Evolutionary conservation across 768 basidiomycete species (phyloP).

Genomic region (Coprinopsis cinerea): DNA sequence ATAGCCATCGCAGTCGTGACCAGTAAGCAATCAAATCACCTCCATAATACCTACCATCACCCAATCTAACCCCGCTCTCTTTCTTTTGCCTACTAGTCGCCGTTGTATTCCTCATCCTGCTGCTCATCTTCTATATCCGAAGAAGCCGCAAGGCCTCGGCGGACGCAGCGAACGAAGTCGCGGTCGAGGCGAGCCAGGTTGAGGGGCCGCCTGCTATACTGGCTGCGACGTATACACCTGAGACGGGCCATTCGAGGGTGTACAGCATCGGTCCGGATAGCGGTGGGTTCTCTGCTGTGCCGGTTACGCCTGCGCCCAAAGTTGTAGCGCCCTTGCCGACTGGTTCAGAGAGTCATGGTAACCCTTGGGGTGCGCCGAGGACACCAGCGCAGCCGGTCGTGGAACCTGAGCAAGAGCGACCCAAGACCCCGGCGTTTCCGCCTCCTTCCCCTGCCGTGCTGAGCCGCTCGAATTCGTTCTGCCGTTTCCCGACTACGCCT

Average conservation of each 20-base stretch:
- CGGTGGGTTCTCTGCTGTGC: constrained; percentile 1
- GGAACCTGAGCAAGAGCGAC: not conserved
- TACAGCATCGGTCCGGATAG: constrained; percentile 10
- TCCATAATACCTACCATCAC: not conserved
- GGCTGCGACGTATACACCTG: constrained; percentile 8
- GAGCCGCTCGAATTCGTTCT: constrained; percentile 1
- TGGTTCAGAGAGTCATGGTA: not conserved
- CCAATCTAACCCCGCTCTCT: not conserved
- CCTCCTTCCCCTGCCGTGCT: not conserved
- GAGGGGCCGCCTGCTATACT: constrained; percentile 6
- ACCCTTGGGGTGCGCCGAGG: not conserved
- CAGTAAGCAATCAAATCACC: not conserved
- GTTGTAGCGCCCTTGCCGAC: not conserved
- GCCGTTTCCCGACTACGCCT: not conserved
- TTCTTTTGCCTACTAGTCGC: not conserved
- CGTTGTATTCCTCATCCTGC: constrained; percentile 1
- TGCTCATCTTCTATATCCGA: constrained; percentile 1
- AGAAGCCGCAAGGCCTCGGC: constrained; percentile 1
- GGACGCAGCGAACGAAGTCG: constrained; percentile 1
- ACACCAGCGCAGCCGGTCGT: not conserved
- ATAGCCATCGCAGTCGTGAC: constrained; percentile 6
- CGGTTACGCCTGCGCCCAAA: not conserved
- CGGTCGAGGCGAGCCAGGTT: constrained; percentile 8
- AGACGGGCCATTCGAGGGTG: constrained; percentile 7
- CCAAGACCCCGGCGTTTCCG: not conserved